A percentile compares a stretch with the other conserved stretches of the same genome.
Conservation (phyloP, 805 yeast genomes). For the Metschnikowia amazonensis region DNA sequence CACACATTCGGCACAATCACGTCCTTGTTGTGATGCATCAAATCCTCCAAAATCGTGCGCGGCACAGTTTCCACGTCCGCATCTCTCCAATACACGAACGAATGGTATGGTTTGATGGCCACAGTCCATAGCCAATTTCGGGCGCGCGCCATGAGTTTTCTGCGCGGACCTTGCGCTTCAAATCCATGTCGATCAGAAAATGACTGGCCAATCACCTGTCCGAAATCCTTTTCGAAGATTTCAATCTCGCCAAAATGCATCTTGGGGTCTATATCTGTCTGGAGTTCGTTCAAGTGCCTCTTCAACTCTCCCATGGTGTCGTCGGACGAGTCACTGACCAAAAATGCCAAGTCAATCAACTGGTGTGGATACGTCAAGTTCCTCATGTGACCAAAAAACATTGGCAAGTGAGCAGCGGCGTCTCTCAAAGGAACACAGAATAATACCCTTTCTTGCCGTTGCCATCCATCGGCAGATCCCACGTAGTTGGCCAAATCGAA, state of each 20-base stretch:
- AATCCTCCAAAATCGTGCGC: slow-evolving; percentile 77
- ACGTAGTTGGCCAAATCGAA: slow-evolving; percentile 67
- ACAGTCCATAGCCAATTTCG: slow-evolving; percentile 89
- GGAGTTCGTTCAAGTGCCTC: slow-evolving; percentile 56
- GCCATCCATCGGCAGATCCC: slow-evolving; percentile 77
- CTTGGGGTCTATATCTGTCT: slow-evolving; percentile 56
- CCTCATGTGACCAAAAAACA: slow-evolving; percentile 80
- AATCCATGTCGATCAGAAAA: slow-evolving; percentile 93
- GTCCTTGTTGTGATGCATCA: slow-evolving; percentile 88
- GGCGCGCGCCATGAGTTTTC: slow-evolving; percentile 94
- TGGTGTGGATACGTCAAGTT: slow-evolving; percentile 85
- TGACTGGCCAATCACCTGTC: slow-evolving; percentile 89
- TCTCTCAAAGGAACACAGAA: slow-evolving; percentile 90
- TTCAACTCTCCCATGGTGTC: slow-evolving; percentile 72
- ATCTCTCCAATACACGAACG: slow-evolving; percentile 97
- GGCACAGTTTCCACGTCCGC: slow-evolving; percentile 95
- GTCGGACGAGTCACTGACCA: slow-evolving; percentile 88
- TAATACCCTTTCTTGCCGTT: slow-evolving; percentile 68
- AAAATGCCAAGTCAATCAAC: slow-evolving; percentile 74
- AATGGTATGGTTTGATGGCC: slow-evolving; percentile 85
- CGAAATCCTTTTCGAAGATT: slow-evolving; percentile 88
- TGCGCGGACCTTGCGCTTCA: slow-evolving; percentile 91
- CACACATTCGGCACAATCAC: slow-evolving; percentile 94
- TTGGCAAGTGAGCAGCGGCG: slow-evolving; percentile 84
- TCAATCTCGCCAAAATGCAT: slow-evolving; percentile 80